These are phyloP conservation scores for Porodaedalea pini DNA, from an alignment of 1,284 basidiomycete genomes.

Conservation along the genomic window DNA sequence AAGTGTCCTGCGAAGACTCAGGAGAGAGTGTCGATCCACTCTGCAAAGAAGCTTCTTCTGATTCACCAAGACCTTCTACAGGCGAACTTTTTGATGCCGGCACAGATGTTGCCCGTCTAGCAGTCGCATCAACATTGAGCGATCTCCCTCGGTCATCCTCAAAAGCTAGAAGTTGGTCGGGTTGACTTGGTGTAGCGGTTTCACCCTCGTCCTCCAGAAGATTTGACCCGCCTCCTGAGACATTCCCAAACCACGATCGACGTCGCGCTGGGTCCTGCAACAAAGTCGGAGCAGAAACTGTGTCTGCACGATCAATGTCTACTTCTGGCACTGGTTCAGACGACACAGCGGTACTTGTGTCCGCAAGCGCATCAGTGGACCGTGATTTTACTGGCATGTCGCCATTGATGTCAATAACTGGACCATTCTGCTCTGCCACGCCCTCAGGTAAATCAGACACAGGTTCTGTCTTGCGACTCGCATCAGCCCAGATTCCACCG, in stretches of 20 bases:
- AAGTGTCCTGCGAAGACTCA: background rate
- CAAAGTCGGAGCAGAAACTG: constrained; percentile 1
- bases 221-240: constrained; percentile 28
- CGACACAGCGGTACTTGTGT: background rate
- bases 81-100: constrained; percentile 16
- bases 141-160: constrained; percentile 14
- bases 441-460: constrained; percentile 25
- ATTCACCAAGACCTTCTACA: background rate
- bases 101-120: constrained; percentile 17
- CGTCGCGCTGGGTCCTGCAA: constrained; percentile 28
- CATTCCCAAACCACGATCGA: constrained; percentile 39
- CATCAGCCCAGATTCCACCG: constrained; percentile 89
- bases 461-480: constrained; percentile 42
- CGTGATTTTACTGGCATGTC: constrained; percentile 27
- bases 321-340: background rate
- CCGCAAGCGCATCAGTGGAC: constrained; percentile 31
- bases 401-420: constrained; percentile 21
- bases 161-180: constrained; percentile 25
- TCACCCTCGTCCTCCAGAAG: constrained; percentile 30
- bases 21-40: background rate
- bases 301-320: constrained; percentile 2
- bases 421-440: constrained; percentile 20
- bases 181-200: constrained; percentile 26
- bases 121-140: constrained; percentile 6
- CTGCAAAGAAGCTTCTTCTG: background rate